Percentiles rank a stretch among this genome's conserved stretches.
Evolutionary conservation across 1,284 basidiomycete genomes (phyloP).

Genomic region (Rhodotorula glutinis): DNA sequence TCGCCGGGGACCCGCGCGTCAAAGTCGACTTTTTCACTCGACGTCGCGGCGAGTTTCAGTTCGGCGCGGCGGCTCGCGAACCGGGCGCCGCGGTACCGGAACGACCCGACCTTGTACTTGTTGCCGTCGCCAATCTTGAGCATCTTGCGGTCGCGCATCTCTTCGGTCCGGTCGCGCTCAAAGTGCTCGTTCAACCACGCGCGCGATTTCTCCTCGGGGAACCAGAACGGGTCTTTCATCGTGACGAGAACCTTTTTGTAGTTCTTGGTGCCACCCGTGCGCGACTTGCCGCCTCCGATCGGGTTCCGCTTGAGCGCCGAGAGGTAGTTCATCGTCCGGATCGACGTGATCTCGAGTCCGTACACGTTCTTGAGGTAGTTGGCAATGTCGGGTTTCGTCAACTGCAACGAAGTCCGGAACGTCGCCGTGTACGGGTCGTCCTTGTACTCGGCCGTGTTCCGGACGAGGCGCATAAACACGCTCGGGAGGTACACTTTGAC

Average conservation of each 20-base stretch:
- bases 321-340: slow-evolving; percentile 45
- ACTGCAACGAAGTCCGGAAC: slow-evolving; percentile 44
- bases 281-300: slow-evolving; percentile 35
- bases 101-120: slow-evolving; percentile 29
- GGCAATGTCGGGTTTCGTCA: slow-evolving; percentile 46
- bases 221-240: slow-evolving; percentile 44
- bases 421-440: slow-evolving; percentile 45
- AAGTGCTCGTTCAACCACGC: slow-evolving; percentile 44
- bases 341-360: slow-evolving; percentile 42
- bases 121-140: slow-evolving; percentile 41
- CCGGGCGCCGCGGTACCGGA: slow-evolving; percentile 36
- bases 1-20: slow-evolving; percentile 18
- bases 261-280: slow-evolving; percentile 36
- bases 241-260: slow-evolving; percentile 44
- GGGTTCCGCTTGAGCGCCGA: slow-evolving; percentile 40
- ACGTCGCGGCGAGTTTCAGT: slow-evolving; percentile 18
- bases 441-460: slow-evolving; percentile 40
- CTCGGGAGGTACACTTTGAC: slow-evolving; percentile 43
- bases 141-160: slow-evolving; percentile 40
- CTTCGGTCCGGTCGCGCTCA: slow-evolving; percentile 40
- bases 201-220: slow-evolving; percentile 38
- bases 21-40: slow-evolving; percentile 24
- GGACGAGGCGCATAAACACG: slow-evolving; percentile 43
- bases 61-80: not conserved
- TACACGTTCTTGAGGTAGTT: slow-evolving; percentile 46